These are phyloP conservation scores for Quercus phellos DNA, from an alignment of 331 rosid species.

Conservation along the genomic window DNA sequence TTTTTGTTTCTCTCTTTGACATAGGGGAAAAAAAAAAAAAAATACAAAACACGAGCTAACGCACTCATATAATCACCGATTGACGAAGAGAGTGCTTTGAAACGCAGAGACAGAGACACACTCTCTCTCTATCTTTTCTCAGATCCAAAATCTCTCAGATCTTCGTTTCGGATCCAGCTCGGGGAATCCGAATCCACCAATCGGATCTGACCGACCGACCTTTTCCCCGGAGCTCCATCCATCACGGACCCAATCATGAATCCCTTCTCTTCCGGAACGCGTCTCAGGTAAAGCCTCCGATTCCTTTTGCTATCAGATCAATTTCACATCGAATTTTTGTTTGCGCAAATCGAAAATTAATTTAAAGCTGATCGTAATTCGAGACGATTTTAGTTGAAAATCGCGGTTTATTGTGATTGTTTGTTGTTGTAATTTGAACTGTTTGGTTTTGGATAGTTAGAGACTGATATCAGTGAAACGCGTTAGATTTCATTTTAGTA, in stretches of 20 bases:
- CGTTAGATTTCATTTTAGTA: not conserved
- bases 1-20: not conserved
- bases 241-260: conserved; percentile 60
- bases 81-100: too few relatives aligned
- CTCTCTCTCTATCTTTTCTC: conserved; percentile 10
- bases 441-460: conserved; percentile 16
- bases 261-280: conserved; percentile 95
- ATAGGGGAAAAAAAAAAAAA: not conserved
- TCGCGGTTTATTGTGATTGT: not conserved
- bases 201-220: conserved; percentile 51
- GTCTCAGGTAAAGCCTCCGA: conserved; percentile 63
- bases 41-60: not conserved
- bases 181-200: not conserved
- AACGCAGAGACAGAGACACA: not conserved
- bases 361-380: too few relatives aligned
- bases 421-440: conserved; percentile 17
- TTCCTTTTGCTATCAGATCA: conserved; percentile 33
- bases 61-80: conserved; percentile 12
- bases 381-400: not conserved
- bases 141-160: conserved; percentile 27
- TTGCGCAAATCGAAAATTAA: not conserved
- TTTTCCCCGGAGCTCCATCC: conserved; percentile 38
- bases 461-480: conserved; percentile 20
- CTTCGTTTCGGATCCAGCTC: conserved; percentile 32
- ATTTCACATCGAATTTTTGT: not conserved